These are phyloP conservation scores for Acmispon strigosus DNA, from an alignment of 306 rosid genomes.

Conservation along the genomic window DNA sequence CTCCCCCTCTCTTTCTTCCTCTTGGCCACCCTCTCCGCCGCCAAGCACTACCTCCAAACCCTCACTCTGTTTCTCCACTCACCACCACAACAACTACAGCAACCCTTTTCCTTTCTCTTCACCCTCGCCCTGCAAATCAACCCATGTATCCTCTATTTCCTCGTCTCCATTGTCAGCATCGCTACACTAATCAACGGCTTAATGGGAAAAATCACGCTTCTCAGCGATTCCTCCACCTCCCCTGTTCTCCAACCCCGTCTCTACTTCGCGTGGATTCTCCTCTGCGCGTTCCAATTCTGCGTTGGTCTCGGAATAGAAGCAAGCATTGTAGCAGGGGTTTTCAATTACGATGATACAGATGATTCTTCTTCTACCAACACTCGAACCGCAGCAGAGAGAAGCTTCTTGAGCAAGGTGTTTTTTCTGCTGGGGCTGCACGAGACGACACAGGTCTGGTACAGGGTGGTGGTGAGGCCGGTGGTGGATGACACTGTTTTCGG, in stretches of 20 bases:
- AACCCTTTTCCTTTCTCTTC: conserved; percentile 13
- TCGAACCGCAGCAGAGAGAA: conserved; percentile 6
- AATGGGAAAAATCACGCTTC: conserved; percentile 37
- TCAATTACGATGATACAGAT: conserved; percentile 18
- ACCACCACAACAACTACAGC: not conserved
- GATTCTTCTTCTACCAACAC: not conserved
- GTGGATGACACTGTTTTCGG: conserved; percentile 83
- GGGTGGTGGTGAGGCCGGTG: conserved; percentile 76
- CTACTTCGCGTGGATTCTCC: conserved; percentile 56
- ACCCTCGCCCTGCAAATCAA: conserved; percentile 26
- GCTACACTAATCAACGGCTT: conserved; percentile 48
- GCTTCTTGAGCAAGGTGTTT: conserved; percentile 40
- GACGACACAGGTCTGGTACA: conserved; percentile 65
- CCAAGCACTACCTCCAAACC: conserved; percentile 31
- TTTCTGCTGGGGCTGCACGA: conserved; percentile 81
- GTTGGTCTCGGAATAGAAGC: conserved; percentile 66
- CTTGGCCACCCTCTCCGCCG: conserved; percentile 46
- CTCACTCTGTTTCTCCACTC: not conserved
- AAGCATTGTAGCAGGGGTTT: conserved; percentile 34
- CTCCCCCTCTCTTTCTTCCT: conserved; percentile 81
- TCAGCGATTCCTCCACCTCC: not conserved
- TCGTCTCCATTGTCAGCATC: conserved; percentile 43
- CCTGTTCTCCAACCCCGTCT: conserved; percentile 27
- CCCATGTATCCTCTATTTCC: conserved; percentile 45
- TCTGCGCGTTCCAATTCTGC: conserved; percentile 58